Conservation (phyloP, 164 flowering plant species). For the Protea cynaroides region DNA sequence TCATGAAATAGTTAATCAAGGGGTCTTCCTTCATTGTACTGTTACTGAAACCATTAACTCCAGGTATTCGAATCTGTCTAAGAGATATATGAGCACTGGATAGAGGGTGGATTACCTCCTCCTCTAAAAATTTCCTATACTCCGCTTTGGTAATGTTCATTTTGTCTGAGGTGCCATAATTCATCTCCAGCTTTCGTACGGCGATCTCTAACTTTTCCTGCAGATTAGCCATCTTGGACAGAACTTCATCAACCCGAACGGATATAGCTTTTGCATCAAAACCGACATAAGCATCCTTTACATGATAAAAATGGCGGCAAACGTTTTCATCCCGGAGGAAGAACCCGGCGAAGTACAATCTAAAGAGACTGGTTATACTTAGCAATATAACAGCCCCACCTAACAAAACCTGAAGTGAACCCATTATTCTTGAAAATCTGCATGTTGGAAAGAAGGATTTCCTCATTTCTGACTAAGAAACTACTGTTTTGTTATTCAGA, state of each 20-base stretch:
- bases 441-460: slow-evolving; percentile 44
- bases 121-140: slow-evolving; percentile 56
- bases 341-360: slow-evolving; percentile 64
- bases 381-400: slow-evolving; percentile 68
- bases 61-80: slow-evolving; percentile 71
- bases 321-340: slow-evolving; percentile 59
- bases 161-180: slow-evolving; percentile 17
- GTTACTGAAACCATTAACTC: slow-evolving; percentile 25
- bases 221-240: slow-evolving; percentile 46
- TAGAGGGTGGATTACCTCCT: slow-evolving; percentile 74
- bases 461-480: slow-evolving; percentile 32
- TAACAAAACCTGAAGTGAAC: slow-evolving; percentile 53
- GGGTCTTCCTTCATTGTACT: slow-evolving; percentile 52
- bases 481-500: not conserved
- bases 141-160: slow-evolving; percentile 36
- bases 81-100: slow-evolving; percentile 74
- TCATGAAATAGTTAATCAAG: slow-evolving; percentile 56
- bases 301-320: slow-evolving; percentile 47
- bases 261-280: slow-evolving; percentile 47
- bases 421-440: slow-evolving; percentile 43
- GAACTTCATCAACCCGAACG: slow-evolving; percentile 63
- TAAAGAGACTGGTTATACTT: slow-evolving; percentile 46
- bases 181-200: slow-evolving; percentile 54
- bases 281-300: slow-evolving; percentile 30
- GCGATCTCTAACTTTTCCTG: slow-evolving; percentile 63